Conservation (phyloP, 2,329 filamentous ascomycete genomes). For the Pestalotiopsis sp. region DNA sequence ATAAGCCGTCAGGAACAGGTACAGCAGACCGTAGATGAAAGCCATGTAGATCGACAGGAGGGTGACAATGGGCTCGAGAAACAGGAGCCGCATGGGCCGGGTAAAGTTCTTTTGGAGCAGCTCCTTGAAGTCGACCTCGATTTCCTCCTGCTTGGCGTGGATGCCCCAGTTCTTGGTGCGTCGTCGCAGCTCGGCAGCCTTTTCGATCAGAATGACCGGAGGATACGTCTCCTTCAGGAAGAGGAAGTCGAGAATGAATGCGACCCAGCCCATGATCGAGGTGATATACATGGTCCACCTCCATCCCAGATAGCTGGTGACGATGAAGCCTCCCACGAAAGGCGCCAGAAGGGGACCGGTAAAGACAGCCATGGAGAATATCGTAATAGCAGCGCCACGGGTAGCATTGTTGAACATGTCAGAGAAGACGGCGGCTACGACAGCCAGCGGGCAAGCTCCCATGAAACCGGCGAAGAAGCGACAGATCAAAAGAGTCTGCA, state of each 20-base stretch:
- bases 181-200: conserved; percentile 63
- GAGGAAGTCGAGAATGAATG: conserved; percentile 61
- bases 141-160: conserved; percentile 73
- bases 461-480: conserved; percentile 77
- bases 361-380: conserved; percentile 67
- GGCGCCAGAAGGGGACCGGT: conserved; percentile 69
- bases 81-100: conserved; percentile 67
- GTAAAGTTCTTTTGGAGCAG: conserved; percentile 68
- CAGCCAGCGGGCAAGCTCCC: conserved; percentile 68
- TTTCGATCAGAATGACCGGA: conserved; percentile 63
- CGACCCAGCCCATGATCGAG: conserved; percentile 64
- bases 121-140: conserved; percentile 67
- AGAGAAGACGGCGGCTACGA: conserved; percentile 72
- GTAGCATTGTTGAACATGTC: conserved; percentile 72
- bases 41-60: conserved; percentile 72
- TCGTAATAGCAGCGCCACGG: conserved; percentile 59
- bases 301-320: conserved; percentile 66
- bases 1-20: conserved; percentile 85
- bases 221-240: conserved; percentile 73
- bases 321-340: conserved; percentile 71
- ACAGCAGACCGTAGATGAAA: conserved; percentile 75
- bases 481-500: conserved; percentile 71
- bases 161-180: conserved; percentile 71
- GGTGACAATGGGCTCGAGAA: conserved; percentile 70
- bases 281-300: conserved; percentile 72